Evolutionary conservation across 371 early-diverging fungal species (phyloP).

Genomic region (Furculomyces boomerangus): DNA sequence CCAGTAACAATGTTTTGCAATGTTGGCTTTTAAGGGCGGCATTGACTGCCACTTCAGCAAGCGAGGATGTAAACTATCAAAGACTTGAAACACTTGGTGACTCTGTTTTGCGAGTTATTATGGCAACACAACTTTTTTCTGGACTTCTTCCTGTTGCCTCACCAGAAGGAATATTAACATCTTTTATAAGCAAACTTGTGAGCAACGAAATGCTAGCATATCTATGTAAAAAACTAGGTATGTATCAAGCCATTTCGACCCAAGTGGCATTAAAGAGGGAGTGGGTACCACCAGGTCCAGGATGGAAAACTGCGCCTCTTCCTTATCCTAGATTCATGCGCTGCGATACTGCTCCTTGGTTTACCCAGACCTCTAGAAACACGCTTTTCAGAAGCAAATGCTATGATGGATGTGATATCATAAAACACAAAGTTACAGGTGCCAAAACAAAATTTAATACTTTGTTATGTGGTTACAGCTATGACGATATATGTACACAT

Average conservation of each 20-base stretch:
- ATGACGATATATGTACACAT: too few species aligned
- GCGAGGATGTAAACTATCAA: slow-evolving; percentile 65
- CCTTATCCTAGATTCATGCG: neutral
- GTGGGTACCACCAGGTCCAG: neutral
- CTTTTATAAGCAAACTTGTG: slow-evolving; percentile 46
- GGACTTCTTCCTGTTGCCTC: slow-evolving; percentile 36
- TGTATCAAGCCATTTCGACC: neutral
- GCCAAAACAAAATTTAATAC: too few species aligned
- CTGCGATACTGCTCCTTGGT: neutral
- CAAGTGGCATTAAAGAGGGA: neutral
- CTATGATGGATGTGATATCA: too few species aligned
- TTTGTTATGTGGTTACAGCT: too few species aligned
- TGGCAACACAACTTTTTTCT: slow-evolving; percentile 58
- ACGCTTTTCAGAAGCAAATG: too few species aligned
- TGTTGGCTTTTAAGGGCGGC: slow-evolving; percentile 39
- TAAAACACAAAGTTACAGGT: too few species aligned
- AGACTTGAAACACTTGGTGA: slow-evolving; percentile 92
- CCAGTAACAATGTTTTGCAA: neutral
- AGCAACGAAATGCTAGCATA: slow-evolving; percentile 51
- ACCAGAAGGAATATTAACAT: slow-evolving; percentile 66
- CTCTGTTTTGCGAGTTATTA: slow-evolving; percentile 73
- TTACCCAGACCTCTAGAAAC: too few species aligned
- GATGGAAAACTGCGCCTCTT: neutral
- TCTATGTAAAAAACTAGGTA: slow-evolving; percentile 19
- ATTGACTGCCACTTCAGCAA: slow-evolving; percentile 50